Conservation (phyloP, 768 basidiomycete species). For the Russula griseocarnosa region DNA sequence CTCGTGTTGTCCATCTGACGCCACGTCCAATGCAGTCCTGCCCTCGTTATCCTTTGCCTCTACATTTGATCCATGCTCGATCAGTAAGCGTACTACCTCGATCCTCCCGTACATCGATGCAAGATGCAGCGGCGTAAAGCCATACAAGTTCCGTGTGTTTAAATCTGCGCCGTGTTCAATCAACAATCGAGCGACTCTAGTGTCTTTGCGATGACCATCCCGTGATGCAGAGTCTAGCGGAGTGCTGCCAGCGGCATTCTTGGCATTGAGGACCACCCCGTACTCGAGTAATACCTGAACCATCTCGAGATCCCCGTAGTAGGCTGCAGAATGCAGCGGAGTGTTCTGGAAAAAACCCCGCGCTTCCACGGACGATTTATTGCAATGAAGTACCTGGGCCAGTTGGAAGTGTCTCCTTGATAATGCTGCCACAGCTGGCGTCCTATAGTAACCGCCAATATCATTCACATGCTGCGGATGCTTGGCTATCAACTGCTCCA, state of each 20-base stretch:
- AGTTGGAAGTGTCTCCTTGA: background rate
- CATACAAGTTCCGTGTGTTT: rapidly evolving
- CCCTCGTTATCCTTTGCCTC: background rate
- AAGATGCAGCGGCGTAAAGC: background rate
- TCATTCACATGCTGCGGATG: too few relatives aligned
- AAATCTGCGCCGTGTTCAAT: background rate
- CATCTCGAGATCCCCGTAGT: background rate
- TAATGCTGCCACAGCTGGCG: background rate
- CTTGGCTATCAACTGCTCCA: too few relatives aligned
- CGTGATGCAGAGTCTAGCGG: background rate
- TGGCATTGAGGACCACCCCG: background rate
- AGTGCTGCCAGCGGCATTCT: background rate
- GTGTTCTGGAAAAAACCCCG: background rate
- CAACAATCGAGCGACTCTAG: background rate
- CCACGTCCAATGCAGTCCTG: background rate
- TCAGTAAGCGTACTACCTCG: background rate
- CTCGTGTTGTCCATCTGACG: background rate
- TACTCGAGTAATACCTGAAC: background rate
- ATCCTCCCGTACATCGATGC: background rate
- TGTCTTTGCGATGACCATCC: background rate
- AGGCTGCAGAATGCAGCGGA: background rate
- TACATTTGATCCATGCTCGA: background rate
- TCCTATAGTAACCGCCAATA: background rate
- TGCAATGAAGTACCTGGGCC: background rate
- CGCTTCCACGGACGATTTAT: background rate